phyloP scores from a whole-genome alignment of 2,329 filamentous ascomycete genomes.

The Sporothrix protearum region DNA sequence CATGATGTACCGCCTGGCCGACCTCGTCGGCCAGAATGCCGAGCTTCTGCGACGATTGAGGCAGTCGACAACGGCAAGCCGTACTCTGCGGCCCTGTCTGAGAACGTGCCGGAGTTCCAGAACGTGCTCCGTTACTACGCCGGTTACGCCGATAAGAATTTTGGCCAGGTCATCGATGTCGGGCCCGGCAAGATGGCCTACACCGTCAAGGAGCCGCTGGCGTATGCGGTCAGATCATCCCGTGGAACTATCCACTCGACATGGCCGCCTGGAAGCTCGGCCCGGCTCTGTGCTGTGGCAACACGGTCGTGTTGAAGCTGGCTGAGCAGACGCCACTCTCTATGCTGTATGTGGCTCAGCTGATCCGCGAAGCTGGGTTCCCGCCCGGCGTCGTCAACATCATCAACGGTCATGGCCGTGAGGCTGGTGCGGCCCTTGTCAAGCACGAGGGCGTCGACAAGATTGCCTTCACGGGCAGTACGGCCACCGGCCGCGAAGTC shows the following conservation, averaged over 20 bases:
- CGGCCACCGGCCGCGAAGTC: conserved; percentile 61
- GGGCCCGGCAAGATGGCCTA: conserved; percentile 69
- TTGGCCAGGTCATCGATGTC: conserved; percentile 72
- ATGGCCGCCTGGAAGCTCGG: conserved; percentile 73
- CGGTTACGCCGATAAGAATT: conserved; percentile 75
- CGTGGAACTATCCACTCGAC: conserved; percentile 69
- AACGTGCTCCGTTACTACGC: conserved; percentile 68
- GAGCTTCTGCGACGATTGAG: conserved; percentile 53
- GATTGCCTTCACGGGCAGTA: conserved; percentile 71
- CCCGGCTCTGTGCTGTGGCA: conserved; percentile 60
- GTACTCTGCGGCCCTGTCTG: conserved; percentile 60
- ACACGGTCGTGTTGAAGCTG: conserved; percentile 59
- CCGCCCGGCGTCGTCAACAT: conserved; percentile 72
- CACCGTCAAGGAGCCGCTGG: conserved; percentile 73
- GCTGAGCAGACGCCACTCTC: conserved; percentile 61
- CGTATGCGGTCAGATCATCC: conserved; percentile 71
- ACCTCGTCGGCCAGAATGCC: conserved; percentile 63
- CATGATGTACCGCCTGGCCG: conserved; percentile 66
- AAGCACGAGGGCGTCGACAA: conserved; percentile 64
- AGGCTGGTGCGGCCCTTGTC: conserved; percentile 63
- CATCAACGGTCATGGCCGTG: conserved; percentile 62
- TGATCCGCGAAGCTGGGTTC: conserved; percentile 68
- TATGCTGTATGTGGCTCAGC: conserved; percentile 57
- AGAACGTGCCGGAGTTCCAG: conserved; percentile 54
- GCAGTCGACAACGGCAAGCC: conserved; percentile 81